These are phyloP conservation scores for Rhodofomes roseus DNA, from an alignment of 1,284 basidiomycete genomes.

Conservation along the genomic window DNA sequence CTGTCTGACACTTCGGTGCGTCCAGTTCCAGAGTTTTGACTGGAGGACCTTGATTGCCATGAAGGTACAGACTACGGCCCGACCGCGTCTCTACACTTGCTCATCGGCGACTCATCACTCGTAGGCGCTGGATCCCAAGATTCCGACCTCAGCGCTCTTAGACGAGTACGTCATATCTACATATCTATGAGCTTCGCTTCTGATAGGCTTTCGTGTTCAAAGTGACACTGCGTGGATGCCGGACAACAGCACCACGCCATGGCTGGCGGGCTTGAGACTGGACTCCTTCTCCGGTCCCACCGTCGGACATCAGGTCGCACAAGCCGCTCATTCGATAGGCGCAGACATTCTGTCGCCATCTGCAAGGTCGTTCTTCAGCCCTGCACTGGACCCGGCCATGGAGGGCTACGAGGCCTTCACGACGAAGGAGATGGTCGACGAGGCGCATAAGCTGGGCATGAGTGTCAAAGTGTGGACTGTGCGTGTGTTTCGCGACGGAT, in stretches of 20 bases:
- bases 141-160: constrained; percentile 60
- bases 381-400: constrained; percentile 41
- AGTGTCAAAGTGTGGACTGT: constrained; percentile 73
- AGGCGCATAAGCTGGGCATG: constrained; percentile 61
- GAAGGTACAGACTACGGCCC: constrained; percentile 41
- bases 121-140: constrained; percentile 38
- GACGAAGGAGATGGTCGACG: constrained; percentile 63
- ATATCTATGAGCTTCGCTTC: background rate
- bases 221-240: constrained; percentile 41
- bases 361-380: constrained; percentile 37
- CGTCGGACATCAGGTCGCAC: constrained; percentile 48
- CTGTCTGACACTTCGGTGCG: background rate
- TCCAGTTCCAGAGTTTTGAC: constrained; percentile 72
- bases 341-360: constrained; percentile 69
- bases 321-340: constrained; percentile 64
- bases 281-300: constrained; percentile 55
- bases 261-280: constrained; percentile 61
- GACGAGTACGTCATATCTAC: constrained; percentile 40
- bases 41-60: constrained; percentile 70
- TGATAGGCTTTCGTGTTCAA: background rate
- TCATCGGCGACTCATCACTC: background rate
- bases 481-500: constrained; percentile 21
- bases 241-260: constrained; percentile 44
- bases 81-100: background rate
- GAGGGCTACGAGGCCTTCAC: constrained; percentile 55